These are phyloP conservation scores for Durotheca rogersii DNA, from an alignment of 495 filamentous ascomycete species.

Conservation along the genomic window DNA sequence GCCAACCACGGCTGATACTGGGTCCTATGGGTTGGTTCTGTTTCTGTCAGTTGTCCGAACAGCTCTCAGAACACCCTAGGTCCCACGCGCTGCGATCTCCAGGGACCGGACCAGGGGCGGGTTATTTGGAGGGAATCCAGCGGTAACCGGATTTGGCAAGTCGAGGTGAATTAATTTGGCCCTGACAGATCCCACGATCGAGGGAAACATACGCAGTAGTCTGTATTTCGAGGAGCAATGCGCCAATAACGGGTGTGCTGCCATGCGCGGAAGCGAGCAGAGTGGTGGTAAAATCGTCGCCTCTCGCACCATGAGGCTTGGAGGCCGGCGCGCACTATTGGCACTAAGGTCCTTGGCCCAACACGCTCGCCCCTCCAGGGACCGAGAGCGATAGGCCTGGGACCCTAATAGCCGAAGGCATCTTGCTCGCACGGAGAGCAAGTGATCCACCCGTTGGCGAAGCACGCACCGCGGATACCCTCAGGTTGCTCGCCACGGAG, in stretches of 20 bases:
- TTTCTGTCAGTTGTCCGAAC: not conserved
- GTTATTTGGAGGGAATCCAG: constrained; percentile 2
- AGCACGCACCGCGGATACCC: not conserved
- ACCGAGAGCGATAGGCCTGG: constrained; percentile 1
- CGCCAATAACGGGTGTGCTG: not conserved
- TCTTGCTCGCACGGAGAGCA: constrained; percentile 5
- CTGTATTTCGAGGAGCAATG: constrained; percentile 18
- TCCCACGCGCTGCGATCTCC: constrained; percentile 18
- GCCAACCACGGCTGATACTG: constrained; percentile 18
- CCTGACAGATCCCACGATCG: constrained; percentile 22
- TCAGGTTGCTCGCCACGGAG: too few relatives aligned
- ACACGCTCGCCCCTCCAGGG: constrained; percentile 9
- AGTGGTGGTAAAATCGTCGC: too few relatives aligned
- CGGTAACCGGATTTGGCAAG: constrained; percentile 23
- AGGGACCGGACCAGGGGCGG: constrained; percentile 13
- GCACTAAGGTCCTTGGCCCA: constrained; percentile 15
- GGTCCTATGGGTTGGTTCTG: constrained; percentile 11
- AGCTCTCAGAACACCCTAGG: not conserved
- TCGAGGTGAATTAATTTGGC: constrained; percentile 9
- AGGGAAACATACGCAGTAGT: constrained; percentile 2
- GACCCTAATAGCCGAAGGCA: constrained; percentile 2
- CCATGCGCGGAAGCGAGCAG: constrained; percentile 12
- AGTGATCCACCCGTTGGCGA: constrained; percentile 1
- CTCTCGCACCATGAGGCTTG: too few relatives aligned
- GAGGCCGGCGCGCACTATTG: constrained; percentile 17